Base-by-base conservation (phyloP, 2,329 filamentous ascomycete genomes). In the Lanzia echinophila region DNA sequence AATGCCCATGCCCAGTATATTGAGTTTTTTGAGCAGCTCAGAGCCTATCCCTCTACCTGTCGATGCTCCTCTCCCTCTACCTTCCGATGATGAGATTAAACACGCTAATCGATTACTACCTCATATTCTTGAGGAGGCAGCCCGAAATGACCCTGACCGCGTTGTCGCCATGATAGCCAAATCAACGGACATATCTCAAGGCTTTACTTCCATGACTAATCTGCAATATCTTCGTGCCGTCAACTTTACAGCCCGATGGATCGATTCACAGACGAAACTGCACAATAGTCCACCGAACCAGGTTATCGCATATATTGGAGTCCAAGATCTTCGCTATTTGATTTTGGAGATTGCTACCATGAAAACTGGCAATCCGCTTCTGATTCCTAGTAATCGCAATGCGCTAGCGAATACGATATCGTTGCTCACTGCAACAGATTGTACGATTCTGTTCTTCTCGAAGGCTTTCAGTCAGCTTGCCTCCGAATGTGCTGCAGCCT, bases 241-340 rank as follows among this genome's bases (percentile, higher is more conserved):
- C 3, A 58, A 63, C 32, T 61, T 51, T 17, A 60, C 55, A 41
- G 47, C 63, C 11, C 47, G 58, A 17, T 64, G 58, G 60, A 43
- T 65, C 11, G 52, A 58, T 28, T n/a, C 34, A 10, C 32, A 50
- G 24, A 28, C 24, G 8, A 28, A 8, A 6, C 20, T 34, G 17
- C 24, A 54, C 6, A 22, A 46, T 6, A 6, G 12, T 19, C 42
- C 32, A 7, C 28, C 45, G 6, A 38, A 10, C 6, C 34, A 54
- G 17, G 48, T 56, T 1, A 56, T 64, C 39, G 55, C 48, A 7
- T 65, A 56, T 46, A 50, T 62, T n/a, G 62, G 62, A 7, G 8
- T 55, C 6, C 58, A 63, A 17, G 63, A 65, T 32, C 59, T 61
- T 22, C 51, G 62, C 17, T 65, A 65, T 55, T 5, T 55, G 54